Base-by-base conservation (phyloP, 1,139 yeast species). In the Taphrina wiesneri region DNA sequence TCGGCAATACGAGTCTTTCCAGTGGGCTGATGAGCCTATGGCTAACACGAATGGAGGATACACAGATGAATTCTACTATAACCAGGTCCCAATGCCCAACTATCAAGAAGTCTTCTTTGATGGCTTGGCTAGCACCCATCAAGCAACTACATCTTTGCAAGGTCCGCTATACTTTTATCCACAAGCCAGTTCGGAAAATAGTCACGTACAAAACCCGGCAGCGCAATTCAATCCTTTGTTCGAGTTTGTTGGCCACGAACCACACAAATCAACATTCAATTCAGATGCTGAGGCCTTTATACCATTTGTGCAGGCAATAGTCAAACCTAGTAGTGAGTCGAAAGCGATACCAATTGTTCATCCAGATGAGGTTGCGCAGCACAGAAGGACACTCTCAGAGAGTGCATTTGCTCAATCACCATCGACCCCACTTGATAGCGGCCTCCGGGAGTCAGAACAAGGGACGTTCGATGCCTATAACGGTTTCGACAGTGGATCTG, bases 401-500 rank as follows among this genome's bases (percentile, higher is more conserved):
- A 19, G n/a, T 11, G 26, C 28, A 9, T 4, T 28, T 5, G n/a
- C 49, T 23, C 28, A 4, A n/a, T 11, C 3, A 19, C 26, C 51
- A 13, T 28, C 25, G 17, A n/a, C 15, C 15, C 21, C 51, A 13
- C 5, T 19, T 23, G 26, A 45, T 6, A 21, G 21, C 7, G 51
- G 1, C 9, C 5, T 17, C 19, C 26, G 28, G 15, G 26, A 7
- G 7, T 28, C 54, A 15, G 11, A 34, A 17, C 21, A 25, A 2
- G 36, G 36, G n/a, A 28, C 23, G 5, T 60, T 26, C 21, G 64
- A 60, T 21, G 64, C 64, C n/a, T 60, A 60, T 30, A 46, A 60
- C 41, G 64, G 64, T 13, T 60, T 60, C 47, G 57, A 60, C 25
- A 49, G 57, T 36, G 47, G 52, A 28, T 60, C 64, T 7, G 62